Base-by-base conservation (phyloP, 352 stramenopile species). In the Phytophthora quininea region DNA sequence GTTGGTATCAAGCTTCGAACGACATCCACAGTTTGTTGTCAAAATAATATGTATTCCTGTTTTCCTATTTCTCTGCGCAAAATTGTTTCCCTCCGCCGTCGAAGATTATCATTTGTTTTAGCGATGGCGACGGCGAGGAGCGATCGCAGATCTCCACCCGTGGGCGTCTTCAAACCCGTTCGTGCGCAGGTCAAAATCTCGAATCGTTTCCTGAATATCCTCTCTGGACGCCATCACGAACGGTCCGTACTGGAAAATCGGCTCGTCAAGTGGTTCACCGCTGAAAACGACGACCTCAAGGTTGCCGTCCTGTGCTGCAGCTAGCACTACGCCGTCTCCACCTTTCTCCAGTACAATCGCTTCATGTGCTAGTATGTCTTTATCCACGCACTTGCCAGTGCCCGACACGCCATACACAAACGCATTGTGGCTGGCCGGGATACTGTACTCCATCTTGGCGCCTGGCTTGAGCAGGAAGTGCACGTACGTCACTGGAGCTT, bases 91-190 rank as follows among this genome's bases (percentile, higher is more conserved):
- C 19, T 37, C 15, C 2, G 24, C 24, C 12, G 3, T 38, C n/a
- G 12, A 37, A 7, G 6, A 32, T 7, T 12, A 49, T 9, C 19
- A 1, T 33, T 5, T 15, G 33, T 7, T 7, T 32, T 69, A 58
- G 9, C 62, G 54, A 37, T 56, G 43, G 33, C 63, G 62, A 12
- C 62, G 54, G n/a, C 62, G 55, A 3, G 62, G 62, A 19, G 62
- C 73, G 56, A 89, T 86, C 10, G 81, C 62, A 14, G 77, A 89
- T 48, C 68, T 60, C 82, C 82, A 91, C 15, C 64, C 58, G 15
- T 69, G 68, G 6, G 79, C 80, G 15, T 79, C 76, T 63, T 90
- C 81, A 43, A 90, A 90, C 6, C 82, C 79, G 45, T 90, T 90
- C 24, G 71, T 74, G 29, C 70, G 67, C 9, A 67, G 45, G 29